Conservation (phyloP, 805 yeast genomes). For the Zygoascus biomembranicola region DNA sequence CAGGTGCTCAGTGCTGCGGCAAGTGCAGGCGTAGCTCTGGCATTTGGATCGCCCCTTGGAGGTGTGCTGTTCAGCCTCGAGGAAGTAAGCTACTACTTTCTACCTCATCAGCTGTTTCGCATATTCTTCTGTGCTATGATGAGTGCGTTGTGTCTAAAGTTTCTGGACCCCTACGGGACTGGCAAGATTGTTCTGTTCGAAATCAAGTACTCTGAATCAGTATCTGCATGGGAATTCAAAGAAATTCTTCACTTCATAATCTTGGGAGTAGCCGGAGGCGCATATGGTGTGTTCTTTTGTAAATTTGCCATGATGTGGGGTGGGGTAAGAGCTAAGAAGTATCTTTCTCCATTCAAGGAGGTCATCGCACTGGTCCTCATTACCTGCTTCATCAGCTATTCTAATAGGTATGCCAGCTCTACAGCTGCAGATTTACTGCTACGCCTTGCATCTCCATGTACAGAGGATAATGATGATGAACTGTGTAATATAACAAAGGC, state of each 20-base stretch:
- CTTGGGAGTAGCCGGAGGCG: slow-evolving; percentile 46
- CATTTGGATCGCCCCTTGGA: slow-evolving; percentile 54
- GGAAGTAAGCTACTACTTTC: slow-evolving; percentile 48
- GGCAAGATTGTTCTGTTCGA: slow-evolving; percentile 51
- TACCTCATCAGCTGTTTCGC: slow-evolving; percentile 46
- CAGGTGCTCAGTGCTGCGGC: slow-evolving; percentile 50
- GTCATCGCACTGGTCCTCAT: slow-evolving; percentile 37
- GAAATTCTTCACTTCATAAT: slow-evolving; percentile 40
- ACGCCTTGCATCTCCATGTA: slow-evolving; percentile 45
- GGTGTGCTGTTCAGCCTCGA: slow-evolving; percentile 51
- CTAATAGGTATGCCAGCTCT: slow-evolving; percentile 42
- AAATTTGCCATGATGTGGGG: slow-evolving; percentile 39
- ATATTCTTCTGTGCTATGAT: slow-evolving; percentile 49
- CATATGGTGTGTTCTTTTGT: slow-evolving; percentile 44
- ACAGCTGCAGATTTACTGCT: slow-evolving; percentile 43
- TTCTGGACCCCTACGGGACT: slow-evolving; percentile 51
- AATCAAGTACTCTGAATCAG: slow-evolving; percentile 35
- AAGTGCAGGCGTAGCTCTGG: slow-evolving; percentile 51
- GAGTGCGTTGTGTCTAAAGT: slow-evolving; percentile 43
- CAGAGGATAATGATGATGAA: slow-evolving; percentile 5
- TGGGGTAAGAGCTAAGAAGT: slow-evolving; percentile 24
- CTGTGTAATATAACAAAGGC: background rate
- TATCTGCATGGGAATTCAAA: slow-evolving; percentile 39
- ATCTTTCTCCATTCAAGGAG: slow-evolving; percentile 38
- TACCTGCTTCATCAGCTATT: slow-evolving; percentile 41